phyloP scores from a whole-genome alignment of 2,329 filamentous ascomycete genomes.

The Hypoxylon rubiginosum region DNA sequence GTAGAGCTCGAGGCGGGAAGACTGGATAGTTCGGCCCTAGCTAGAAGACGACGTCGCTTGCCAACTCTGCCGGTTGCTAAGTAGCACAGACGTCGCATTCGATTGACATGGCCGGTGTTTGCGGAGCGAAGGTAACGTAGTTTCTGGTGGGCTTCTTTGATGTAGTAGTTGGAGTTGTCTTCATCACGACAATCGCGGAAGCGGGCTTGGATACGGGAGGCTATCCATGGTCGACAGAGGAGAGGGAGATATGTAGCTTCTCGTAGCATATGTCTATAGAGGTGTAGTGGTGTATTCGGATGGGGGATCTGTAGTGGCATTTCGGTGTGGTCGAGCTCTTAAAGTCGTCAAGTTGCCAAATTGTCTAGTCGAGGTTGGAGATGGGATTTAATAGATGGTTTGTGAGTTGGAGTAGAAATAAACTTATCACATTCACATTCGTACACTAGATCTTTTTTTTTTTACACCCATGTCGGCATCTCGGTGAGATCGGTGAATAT shows the following conservation, averaged over 20 bases:
- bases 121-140: slow-evolving; percentile 66
- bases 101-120: slow-evolving; percentile 62
- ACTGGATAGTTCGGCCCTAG: slow-evolving; percentile 55
- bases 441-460: not conserved
- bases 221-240: slow-evolving; percentile 61
- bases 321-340: not conserved
- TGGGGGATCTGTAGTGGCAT: slow-evolving; percentile 56
- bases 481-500: slow-evolving; percentile 4
- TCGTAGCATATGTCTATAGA: slow-evolving; percentile 72
- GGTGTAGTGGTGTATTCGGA: slow-evolving; percentile 55
- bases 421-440: not conserved
- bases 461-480: not conserved
- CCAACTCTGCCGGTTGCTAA: slow-evolving; percentile 68
- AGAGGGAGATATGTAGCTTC: slow-evolving; percentile 72
- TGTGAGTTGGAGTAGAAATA: not conserved
- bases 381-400: not conserved
- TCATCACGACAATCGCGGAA: slow-evolving; percentile 60
- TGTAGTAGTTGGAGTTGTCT: slow-evolving; percentile 43
- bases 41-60: slow-evolving; percentile 63
- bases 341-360: not conserved
- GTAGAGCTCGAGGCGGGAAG: slow-evolving; percentile 57
- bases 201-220: slow-evolving; percentile 58
- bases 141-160: slow-evolving; percentile 58
- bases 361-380: not conserved
- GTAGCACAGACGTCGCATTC: slow-evolving; percentile 63